Evolutionary conservation across 805 yeast genomes (phyloP), one percentile per base, ranked within the genome.

Genomic region (Wickerhamomyces canadensis): DNA sequence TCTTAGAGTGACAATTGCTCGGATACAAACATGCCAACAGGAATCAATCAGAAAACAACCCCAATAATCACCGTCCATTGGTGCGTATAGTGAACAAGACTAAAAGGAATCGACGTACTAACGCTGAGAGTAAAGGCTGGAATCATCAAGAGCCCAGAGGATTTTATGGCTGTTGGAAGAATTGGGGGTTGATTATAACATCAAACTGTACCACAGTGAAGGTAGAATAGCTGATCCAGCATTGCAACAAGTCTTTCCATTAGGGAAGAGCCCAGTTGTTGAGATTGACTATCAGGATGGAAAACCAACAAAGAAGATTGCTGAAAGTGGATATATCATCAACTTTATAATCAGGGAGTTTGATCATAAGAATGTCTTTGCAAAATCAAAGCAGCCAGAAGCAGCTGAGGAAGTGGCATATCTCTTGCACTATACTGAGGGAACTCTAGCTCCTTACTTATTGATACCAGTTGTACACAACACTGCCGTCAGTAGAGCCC

Each of bases 161-260:
- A 65, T 80, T 9, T 51, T 75, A 22, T 82, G 86, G 84, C 58
- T 78, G 33, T 60, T 83, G n/a, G 85, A 80, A 42, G 72, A 78
- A 35, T 60, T 83, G 12, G 65, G 64, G 11, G 51, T 80, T 6
- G 73, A 72, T 19, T 82, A 78, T 49, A 74, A 71, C 12, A 57
- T 79, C 15, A 70, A 74, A 44, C 51, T 70, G 3, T 78, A 75
- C 55, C 57, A 69, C 39, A 67, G 88, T 34, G 58, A 61, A 8
- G 62, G 66, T 15, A 65, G 66, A 57, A 59, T 74, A 29, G 78
- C 78, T 1, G 76, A 75, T 7, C 60, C 61, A 2, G 76, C 63
- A 26, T 55, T 80, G 27, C 64, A 64, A 41, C 61, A 70, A 27
- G 60, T 78, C 10, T 83, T 77, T 49, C 81, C 84, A 9, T 57